Conservation (phyloP, 257 asterid genomes). For the Anisodus acutangulus region DNA sequence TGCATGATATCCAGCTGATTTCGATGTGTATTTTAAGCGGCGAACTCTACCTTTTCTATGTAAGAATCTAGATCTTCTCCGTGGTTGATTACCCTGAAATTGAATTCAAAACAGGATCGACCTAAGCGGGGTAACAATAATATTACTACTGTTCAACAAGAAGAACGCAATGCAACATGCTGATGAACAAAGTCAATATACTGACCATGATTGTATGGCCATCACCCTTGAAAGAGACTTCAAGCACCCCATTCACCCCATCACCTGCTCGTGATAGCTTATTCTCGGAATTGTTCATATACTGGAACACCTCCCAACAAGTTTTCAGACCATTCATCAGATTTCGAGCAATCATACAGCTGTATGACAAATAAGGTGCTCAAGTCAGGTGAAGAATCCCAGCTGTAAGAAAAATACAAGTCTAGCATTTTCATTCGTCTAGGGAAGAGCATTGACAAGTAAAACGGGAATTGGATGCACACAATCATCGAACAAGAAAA, state of each 20-base stretch:
- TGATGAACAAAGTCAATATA: constrained; percentile 23
- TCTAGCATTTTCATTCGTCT: not conserved
- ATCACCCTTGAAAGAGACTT: constrained; percentile 68
- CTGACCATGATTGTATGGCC: constrained; percentile 72
- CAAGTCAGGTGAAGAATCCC: not conserved
- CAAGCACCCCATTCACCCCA: constrained; percentile 51
- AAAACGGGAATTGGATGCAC: not conserved
- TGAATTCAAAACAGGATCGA: constrained; percentile 29
- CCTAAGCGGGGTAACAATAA: not conserved
- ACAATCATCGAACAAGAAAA: not conserved
- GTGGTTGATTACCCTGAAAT: constrained; percentile 72
- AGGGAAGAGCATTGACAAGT: constrained; percentile 22
- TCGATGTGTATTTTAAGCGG: constrained; percentile 86
- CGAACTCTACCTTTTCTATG: constrained; percentile 93
- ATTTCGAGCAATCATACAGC: constrained; percentile 95
- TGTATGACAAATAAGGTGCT: constrained; percentile 50
- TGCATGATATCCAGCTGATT: constrained; percentile 89
- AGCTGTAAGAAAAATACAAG: not conserved
- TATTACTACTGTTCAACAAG: not conserved
- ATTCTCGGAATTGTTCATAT: constrained; percentile 75
- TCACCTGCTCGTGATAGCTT: constrained; percentile 54
- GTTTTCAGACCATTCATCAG: constrained; percentile 83
- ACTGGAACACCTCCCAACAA: constrained; percentile 75
- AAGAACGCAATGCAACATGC: constrained; percentile 23
- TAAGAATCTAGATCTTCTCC: constrained; percentile 86